Conservation (phyloP, 129 eudicot genomes). For the Mikania micrantha region DNA sequence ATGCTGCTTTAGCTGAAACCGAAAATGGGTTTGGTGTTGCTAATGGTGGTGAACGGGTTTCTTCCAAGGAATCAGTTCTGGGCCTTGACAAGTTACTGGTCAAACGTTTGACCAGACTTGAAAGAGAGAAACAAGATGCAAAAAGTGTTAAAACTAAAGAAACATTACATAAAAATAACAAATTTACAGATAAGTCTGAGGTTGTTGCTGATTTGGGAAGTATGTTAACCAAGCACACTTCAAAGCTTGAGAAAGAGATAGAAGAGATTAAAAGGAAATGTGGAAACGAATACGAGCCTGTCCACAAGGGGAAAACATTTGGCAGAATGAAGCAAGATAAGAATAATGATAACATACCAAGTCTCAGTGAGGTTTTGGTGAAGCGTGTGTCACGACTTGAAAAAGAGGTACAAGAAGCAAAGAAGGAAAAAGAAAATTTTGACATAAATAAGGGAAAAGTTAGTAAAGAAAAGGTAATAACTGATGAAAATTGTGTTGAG, state of each 20-base stretch:
- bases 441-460: slow-evolving; percentile 39
- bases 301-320: slow-evolving; percentile 15
- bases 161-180: slow-evolving; percentile 14
- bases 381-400: slow-evolving; percentile 65
- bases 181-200: slow-evolving; percentile 15
- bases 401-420: slow-evolving; percentile 73
- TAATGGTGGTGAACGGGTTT: slow-evolving; percentile 23
- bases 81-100: slow-evolving; percentile 80
- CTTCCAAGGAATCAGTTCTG: slow-evolving; percentile 42
- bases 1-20: slow-evolving; percentile 67
- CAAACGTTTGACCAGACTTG: slow-evolving; percentile 73
- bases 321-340: slow-evolving; percentile 33
- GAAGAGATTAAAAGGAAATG: slow-evolving; percentile 39
- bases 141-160: slow-evolving; percentile 49
- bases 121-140: slow-evolving; percentile 75
- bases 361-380: slow-evolving; percentile 63
- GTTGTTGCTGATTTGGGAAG: slow-evolving; percentile 45
- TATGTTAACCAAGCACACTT: slow-evolving; percentile 53
- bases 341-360: slow-evolving; percentile 30
- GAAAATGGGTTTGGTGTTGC: slow-evolving; percentile 23
- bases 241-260: slow-evolving; percentile 72
- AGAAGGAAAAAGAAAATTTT: slow-evolving; percentile 62
- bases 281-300: slow-evolving; percentile 21
- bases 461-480: slow-evolving; percentile 9
- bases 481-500: slow-evolving; percentile 20